Base-by-base conservation (phyloP, 1,284 basidiomycete species). In the Moesziomyces aphidis region DNA sequence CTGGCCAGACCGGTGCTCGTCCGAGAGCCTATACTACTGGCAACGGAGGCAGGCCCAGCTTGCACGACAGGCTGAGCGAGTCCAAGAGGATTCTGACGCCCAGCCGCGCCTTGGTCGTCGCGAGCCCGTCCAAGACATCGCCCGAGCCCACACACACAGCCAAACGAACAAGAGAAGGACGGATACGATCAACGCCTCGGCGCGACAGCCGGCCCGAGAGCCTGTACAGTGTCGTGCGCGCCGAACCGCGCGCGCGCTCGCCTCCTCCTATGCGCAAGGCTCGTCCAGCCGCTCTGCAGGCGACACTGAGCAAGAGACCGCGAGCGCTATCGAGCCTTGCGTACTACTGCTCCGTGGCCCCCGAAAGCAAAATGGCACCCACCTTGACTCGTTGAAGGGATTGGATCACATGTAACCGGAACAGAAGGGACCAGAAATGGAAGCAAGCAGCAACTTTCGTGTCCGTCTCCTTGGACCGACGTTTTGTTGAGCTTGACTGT, bases 241-340 rank as follows among this genome's bases (percentile, higher is more conserved):
- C 39, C 13, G 39, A 19, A 11, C 15, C 39, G 17, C 39, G 15
- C 39, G 17, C 39, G 17, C 39, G 13, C 17, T 42, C 39, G 39
- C 39, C 19, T 7, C 17, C 39, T 7, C 6, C 39, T 5, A 42
- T 19, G 17, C 39, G 39, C 19, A 42, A 42, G 15, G 0, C 15
- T 26, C 24, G 46, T 19, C 46, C 21, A 17, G 46, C 46, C 10
- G 46, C 46, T 24, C 15, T 26, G 17, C 39, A 42, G 39, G 39
- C 24, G 46, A 19, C 23, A 2, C 7, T 23, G 24, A 26, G 46
- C 46, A 48, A 26, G 23, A 24, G 46, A 26, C 46, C 23, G 3
- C 21, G 46, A 13, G 46, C 46, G 22, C 46, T 48, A 21, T 48
- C 46, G 46, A 48, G 46, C 24, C 46, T 48, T 24, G 46, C 46